Evolutionary conservation across 2,329 filamentous ascomycete genomes (phyloP).

Genomic region (Trichophyton rubrum): DNA sequence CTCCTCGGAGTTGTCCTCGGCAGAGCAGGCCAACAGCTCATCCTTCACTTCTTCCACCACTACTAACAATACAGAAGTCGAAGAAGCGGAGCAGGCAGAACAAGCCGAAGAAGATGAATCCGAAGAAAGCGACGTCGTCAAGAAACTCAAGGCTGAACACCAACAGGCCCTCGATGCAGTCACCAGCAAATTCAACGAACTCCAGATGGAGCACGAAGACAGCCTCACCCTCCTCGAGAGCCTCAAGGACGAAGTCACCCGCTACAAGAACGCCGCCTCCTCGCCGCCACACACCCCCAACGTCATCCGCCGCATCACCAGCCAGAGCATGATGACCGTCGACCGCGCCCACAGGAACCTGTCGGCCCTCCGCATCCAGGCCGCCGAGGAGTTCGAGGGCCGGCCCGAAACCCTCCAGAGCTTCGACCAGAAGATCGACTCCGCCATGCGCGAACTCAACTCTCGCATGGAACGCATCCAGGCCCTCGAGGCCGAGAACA

Average conservation of each 20-base stretch:
- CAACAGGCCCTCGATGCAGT: conserved; percentile 62
- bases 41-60: conserved; percentile 57
- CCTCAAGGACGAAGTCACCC: conserved; percentile 73
- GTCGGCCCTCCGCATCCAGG: conserved; percentile 77
- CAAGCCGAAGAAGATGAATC: conserved; percentile 53
- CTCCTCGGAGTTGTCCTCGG: conserved; percentile 85
- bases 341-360: conserved; percentile 89
- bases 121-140: conserved; percentile 44
- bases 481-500: conserved; percentile 73
- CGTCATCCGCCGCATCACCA: conserved; percentile 87
- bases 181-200: conserved; percentile 64
- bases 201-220: conserved; percentile 70
- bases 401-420: conserved; percentile 77
- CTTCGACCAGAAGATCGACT: conserved; percentile 83
- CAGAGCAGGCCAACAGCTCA: conserved; percentile 36
- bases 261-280: conserved; percentile 50
- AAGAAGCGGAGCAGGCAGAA: conserved; percentile 6
- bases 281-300: conserved; percentile 49
- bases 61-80: not conserved
- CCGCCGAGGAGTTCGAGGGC: conserved; percentile 69
- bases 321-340: conserved; percentile 65
- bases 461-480: conserved; percentile 78
- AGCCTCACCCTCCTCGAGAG: conserved; percentile 79
- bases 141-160: conserved; percentile 59
- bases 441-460: conserved; percentile 86